A percentile compares a stretch with the other conserved stretches of the same genome.
These are phyloP conservation scores for Dryas alaskensis DNA, from an alignment of 306 rosid species.

Conservation along the genomic window DNA sequence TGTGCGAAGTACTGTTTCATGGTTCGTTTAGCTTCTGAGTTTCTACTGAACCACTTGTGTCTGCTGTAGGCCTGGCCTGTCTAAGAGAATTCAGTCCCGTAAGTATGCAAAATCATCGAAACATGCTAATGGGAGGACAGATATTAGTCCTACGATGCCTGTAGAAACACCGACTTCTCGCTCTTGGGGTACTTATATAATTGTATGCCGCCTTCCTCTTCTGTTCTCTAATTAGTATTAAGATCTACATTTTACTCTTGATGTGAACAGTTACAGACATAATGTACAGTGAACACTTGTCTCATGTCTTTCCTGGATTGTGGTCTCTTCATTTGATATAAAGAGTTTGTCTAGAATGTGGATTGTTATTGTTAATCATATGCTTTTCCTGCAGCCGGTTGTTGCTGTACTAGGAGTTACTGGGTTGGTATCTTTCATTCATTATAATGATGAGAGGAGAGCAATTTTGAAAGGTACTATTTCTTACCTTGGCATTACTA, in stretches of 20 bases:
- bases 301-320: background rate
- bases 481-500: slow-evolving; percentile 4
- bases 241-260: background rate
- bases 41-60: slow-evolving; percentile 11
- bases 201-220: slow-evolving; percentile 48
- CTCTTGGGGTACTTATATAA: slow-evolving; percentile 46
- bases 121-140: slow-evolving; percentile 32
- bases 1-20: slow-evolving; percentile 1
- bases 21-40: slow-evolving; percentile 4
- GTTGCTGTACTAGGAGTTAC: slow-evolving; percentile 63
- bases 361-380: slow-evolving; percentile 5
- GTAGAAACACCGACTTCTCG: slow-evolving; percentile 42
- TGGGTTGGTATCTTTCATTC: slow-evolving; percentile 62
- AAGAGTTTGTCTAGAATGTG: slow-evolving; percentile 6
- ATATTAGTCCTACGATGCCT: slow-evolving; percentile 25
- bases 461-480: slow-evolving; percentile 66
- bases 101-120: slow-evolving; percentile 48
- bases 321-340: background rate
- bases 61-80: slow-evolving; percentile 50
- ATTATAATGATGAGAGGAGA: slow-evolving; percentile 81
- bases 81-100: slow-evolving; percentile 41
- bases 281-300: background rate
- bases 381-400: slow-evolving; percentile 53
- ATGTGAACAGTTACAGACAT: background rate
- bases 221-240: slow-evolving; percentile 6